phyloP scores from a whole-genome alignment of 345 rosid species.

The Euclidium syriacum region DNA sequence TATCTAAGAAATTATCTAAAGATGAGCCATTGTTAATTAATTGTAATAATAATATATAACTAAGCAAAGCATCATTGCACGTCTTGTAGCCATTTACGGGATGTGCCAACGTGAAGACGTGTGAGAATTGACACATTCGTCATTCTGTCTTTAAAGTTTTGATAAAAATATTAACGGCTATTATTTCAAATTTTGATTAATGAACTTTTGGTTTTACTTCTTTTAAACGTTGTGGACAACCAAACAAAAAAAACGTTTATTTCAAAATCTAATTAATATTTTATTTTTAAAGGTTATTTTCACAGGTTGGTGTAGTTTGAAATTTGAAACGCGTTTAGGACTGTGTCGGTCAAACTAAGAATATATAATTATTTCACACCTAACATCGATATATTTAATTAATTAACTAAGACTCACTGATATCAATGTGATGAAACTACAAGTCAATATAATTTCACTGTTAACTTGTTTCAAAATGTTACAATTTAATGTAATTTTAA shows the following conservation, averaged over 20 bases:
- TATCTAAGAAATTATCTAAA: neutral
- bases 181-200: neutral
- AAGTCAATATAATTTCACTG: neutral
- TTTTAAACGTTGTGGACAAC: neutral
- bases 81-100: constrained; percentile 16
- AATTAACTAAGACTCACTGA: neutral
- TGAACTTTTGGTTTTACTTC: neutral
- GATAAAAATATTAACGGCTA: neutral
- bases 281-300: too few species aligned
- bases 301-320: constrained; percentile 2
- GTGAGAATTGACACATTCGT: neutral
- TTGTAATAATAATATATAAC: neutral
- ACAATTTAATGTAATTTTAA: too few species aligned
- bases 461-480: too few species aligned
- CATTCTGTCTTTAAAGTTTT: neutral
- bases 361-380: too few species aligned
- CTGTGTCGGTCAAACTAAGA: neutral
- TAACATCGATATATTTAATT: neutral
- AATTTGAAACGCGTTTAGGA: constrained; percentile 1
- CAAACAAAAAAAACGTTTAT: too few species aligned
- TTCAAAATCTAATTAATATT: too few species aligned
- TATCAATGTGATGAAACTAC: neutral
- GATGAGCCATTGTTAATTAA: neutral
- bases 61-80: constrained; percentile 14
- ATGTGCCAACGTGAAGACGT: constrained; percentile 28